These are phyloP conservation scores for Termitomyces sp. DNA, from an alignment of 768 basidiomycete species.

Conservation along the genomic window DNA sequence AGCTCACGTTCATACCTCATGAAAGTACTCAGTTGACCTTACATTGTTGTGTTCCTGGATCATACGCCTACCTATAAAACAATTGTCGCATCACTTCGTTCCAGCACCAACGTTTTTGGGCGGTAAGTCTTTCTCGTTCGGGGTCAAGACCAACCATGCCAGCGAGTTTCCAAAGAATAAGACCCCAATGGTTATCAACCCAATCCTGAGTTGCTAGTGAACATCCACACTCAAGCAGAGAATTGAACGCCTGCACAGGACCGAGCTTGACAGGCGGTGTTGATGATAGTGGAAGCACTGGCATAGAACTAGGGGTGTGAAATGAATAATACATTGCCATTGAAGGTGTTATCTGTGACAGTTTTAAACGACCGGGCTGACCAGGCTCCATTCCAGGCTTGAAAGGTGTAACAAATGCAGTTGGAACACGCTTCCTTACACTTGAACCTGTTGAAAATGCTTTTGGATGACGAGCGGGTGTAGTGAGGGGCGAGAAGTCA, in stretches of 20 bases:
- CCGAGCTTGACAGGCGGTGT: constrained; percentile 30
- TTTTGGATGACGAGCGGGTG: constrained; percentile 12
- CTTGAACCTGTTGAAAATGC: background rate
- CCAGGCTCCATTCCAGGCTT: constrained; percentile 47
- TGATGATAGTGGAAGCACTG: constrained; percentile 14
- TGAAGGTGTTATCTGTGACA: constrained; percentile 49
- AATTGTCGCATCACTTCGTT: constrained; percentile 77
- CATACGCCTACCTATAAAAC: constrained; percentile 62
- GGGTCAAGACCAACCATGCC: constrained; percentile 79
- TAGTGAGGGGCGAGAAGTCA: constrained; percentile 2
- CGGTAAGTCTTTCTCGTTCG: constrained; percentile 39
- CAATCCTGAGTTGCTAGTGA: constrained; percentile 66
- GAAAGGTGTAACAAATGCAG: constrained; percentile 60
- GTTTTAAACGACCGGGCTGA: constrained; percentile 30
- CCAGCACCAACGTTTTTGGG: constrained; percentile 73
- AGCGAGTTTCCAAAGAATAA: constrained; percentile 94
- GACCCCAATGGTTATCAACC: constrained; percentile 89
- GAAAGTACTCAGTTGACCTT: background rate
- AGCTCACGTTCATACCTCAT: constrained; percentile 85
- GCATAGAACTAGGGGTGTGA: constrained; percentile 32
- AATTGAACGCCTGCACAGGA: constrained; percentile 48
- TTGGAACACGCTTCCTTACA: constrained; percentile 22
- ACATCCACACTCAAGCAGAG: constrained; percentile 57
- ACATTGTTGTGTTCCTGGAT: background rate
- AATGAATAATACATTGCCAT: constrained; percentile 60